Evolutionary conservation across 352 stramenopile genomes (phyloP), one percentile per base, ranked within the genome.

Genomic region (Pilasporangium apinafurcum): DNA sequence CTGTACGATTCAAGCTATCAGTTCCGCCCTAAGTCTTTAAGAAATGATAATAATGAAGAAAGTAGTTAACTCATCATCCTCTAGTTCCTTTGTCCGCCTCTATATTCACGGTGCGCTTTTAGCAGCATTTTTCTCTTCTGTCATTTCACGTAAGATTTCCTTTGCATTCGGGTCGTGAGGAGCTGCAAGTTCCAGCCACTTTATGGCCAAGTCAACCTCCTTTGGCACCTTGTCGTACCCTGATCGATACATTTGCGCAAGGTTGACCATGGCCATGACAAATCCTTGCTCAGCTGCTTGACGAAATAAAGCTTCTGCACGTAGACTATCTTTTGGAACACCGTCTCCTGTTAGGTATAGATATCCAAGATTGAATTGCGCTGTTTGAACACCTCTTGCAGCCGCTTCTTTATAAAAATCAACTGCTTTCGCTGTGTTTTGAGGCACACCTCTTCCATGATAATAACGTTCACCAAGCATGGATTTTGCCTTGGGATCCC

Each of bases 201-300:
- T 82, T 33, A 63, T 72, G 2, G 77, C 74, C 4, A 78, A 62
- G 5, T 67, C 65, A 2, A 86, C 32, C 29, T 92, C 65, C 47
- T 81, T 66, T 0, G 74, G 71, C 14, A 93, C 75, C 21, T 68
- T 58, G 10, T 61, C 79, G 36, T 88, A 83, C 0, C 82, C 82
- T 8, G 57, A 69, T 12, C 74, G 66, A 42, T 92, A 89, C 79
- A 93, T 90, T 26, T 92, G 73, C 24, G 82, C 82, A 24, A 93
- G 62, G 24, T 93, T 93, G 10, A 93, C 72, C 74, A 93, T 93
- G 9, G 82, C 82, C 74, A 92, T 88, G 48, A 88, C 74, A 42
- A 91, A 89, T 5, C 79, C 79, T 41, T 90, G 75, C 9, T 87
- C 78, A 0, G 82, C 79, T 4, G 82, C 76, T 26, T 65, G 63